Base-by-base conservation (phyloP, 202 grass and related monocot species). In the Panicum virgatum region DNA sequence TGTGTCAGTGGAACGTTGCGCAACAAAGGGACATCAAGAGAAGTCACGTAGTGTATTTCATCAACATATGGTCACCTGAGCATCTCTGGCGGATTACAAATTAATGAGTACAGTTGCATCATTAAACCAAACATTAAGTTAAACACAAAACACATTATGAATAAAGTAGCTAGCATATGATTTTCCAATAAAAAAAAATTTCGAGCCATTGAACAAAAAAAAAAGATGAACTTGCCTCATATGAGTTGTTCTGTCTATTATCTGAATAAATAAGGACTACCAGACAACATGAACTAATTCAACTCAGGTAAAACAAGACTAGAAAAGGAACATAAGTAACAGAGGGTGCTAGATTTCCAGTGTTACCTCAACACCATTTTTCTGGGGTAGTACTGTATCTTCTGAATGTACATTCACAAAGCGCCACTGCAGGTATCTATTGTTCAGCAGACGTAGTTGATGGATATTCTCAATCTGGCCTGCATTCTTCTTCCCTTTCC, bases 361-460 rank as follows among this genome's bases (percentile, higher is more conserved):
- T 19, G n/a, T 75, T 85, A 97, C 94, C 94, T 93, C 89, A 46
- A 69, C 64, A 60, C 45, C 67, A 9, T 66, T 78, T 84, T 90
- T 89, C 30, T 89, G 87, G 38, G 80, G 81, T 22, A 86, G 34
- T 25, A 34, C 32, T 4, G 66, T 71, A 37, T 91, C 76, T 50
- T 72, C 80, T 44, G 43, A 73, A 62, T 19, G 79, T 8, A 85
- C 84, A 74, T 93, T 91, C 1, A 91, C 75, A 34, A 93, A 90
- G 15, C 51, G 82, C 94, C 94, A 97, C 72, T 97, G 94, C 62
- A 97, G 48, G 71, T 79, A 68, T 12, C 77, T 78, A 85, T 86
- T 93, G 39, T 90, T 76, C 46, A 89, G 82, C 6, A 97, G 48
- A 50, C 85, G 79, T 37, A 93, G 76, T 47, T 90, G 88, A 69